Evolutionary conservation across 306 rosid species (phyloP), one percentile per base, ranked within the genome.

Genomic region (Prunus armeniaca): DNA sequence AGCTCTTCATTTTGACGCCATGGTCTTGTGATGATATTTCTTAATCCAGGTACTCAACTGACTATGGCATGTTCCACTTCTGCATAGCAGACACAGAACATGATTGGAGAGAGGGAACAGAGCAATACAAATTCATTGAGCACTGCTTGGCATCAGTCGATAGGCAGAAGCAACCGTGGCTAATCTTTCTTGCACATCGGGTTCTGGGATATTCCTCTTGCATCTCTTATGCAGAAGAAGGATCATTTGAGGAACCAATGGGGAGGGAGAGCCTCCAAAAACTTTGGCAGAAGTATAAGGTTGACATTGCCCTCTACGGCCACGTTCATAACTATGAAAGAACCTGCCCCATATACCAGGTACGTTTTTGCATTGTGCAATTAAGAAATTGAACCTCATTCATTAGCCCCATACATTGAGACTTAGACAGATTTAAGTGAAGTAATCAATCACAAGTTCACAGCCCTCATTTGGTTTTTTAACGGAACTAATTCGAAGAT

Each of bases 211-310:
- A 93, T 81, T 91, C 97, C 57, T 88, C 98, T 22, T 80, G 79
- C 5, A 72, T 19, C 13, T 88, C 76, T 81, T 93, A 90, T 76
- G 94, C 74, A 3, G 82, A 74, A 28, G 91, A 91, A 77, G 97
- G 96, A 71, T 86, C 97, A 14, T 91, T 89, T 76, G 87, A 75
- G 62, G 98, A 93, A 85, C 98, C 97, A 79, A 90, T 88, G 96
- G 98, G 98, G 75, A 88, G 96, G 81, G 98, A 91, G 65, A 89
- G 87, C 84, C 91, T 93, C 81, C 97, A 93, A 76, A 76, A 11
- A 25, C 89, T 93, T n/a, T 93, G 98, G 98, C 96, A 93, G 75
- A 93, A 90, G 76, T 93, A 91, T 63, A 88, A 88, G 86, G 98
- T 93, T 18, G 98, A 93, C 80, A 86, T 93, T 67, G 98, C 94